phyloP scores from a whole-genome alignment of 805 yeast genomes.

The Wickerhamiella qilinensis region DNA sequence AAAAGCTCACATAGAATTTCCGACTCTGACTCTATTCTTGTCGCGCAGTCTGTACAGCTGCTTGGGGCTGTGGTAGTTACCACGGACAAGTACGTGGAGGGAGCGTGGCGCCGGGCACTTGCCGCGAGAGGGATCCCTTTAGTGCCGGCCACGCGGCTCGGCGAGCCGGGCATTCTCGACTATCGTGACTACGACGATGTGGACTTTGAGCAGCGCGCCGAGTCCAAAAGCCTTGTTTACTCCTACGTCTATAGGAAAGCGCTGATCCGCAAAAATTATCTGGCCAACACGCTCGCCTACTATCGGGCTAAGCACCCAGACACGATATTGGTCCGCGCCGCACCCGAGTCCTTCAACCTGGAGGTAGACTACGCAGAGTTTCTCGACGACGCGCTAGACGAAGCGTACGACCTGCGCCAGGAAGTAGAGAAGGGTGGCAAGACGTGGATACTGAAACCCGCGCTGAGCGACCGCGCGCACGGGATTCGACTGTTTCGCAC shows the following conservation, averaged over 20 bases:
- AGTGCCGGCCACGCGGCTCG: neutral
- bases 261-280: conserved; percentile 73
- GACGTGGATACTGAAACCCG: conserved; percentile 85
- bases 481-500: conserved; percentile 77
- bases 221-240: conserved; percentile 7
- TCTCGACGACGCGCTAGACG: conserved; percentile 84
- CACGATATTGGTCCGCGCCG: conserved; percentile 41
- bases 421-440: conserved; percentile 47
- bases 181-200: conserved; percentile 84
- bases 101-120: neutral
- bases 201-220: conserved; percentile 40
- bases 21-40: no score
- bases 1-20: no score
- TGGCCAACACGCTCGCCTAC: conserved; percentile 69
- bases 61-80: no score
- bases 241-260: conserved; percentile 78
- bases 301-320: conserved; percentile 60
- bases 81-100: no score
- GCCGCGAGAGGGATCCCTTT: neutral
- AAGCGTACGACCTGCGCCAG: conserved; percentile 71
- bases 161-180: conserved; percentile 31
- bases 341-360: conserved; percentile 60
- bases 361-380: conserved; percentile 95
- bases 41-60: no score
- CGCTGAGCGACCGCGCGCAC: conserved; percentile 95